Evolutionary conservation across 495 filamentous ascomycete species (phyloP).

Genomic region (Trichoderma parareesei): DNA sequence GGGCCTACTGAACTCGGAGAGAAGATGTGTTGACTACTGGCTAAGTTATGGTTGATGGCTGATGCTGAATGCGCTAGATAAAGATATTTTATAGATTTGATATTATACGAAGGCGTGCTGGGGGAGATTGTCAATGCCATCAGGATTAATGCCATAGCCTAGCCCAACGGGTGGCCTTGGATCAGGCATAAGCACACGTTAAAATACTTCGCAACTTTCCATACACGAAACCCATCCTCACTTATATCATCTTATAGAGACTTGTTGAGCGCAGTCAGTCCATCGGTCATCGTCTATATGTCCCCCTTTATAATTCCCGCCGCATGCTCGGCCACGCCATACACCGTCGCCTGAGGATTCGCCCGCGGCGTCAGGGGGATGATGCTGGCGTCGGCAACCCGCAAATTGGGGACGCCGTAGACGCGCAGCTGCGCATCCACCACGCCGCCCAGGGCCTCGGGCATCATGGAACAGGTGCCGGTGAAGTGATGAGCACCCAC

Average conservation of each 20-base stretch:
- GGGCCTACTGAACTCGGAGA: too few relatives aligned
- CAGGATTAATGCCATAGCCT: too few relatives aligned
- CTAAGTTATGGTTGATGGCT: too few relatives aligned
- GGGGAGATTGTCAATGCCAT: too few relatives aligned
- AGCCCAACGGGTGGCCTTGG: too few relatives aligned
- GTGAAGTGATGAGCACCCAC: slow-evolving; percentile 25
- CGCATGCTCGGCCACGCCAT: slow-evolving; percentile 43
- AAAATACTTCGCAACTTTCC: too few relatives aligned
- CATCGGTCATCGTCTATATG: neutral
- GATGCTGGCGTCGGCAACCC: slow-evolving; percentile 41
- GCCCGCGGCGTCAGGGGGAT: slow-evolving; percentile 33
- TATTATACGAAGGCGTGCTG: too few relatives aligned
- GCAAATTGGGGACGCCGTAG: slow-evolving; percentile 34
- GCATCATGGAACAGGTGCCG: slow-evolving; percentile 28
- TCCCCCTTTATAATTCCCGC: slow-evolving; percentile 30
- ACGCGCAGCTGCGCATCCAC: slow-evolving; percentile 38
- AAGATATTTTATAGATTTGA: too few relatives aligned
- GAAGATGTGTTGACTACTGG: too few relatives aligned
- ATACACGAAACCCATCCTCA: neutral
- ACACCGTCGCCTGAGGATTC: slow-evolving; percentile 36
- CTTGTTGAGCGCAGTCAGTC: neutral
- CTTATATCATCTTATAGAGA: neutral
- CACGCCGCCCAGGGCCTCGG: slow-evolving; percentile 25
- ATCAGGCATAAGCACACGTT: too few relatives aligned
- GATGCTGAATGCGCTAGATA: too few relatives aligned